Conservation (phyloP, 1,139 yeast species). For the Pichia sp. region DNA sequence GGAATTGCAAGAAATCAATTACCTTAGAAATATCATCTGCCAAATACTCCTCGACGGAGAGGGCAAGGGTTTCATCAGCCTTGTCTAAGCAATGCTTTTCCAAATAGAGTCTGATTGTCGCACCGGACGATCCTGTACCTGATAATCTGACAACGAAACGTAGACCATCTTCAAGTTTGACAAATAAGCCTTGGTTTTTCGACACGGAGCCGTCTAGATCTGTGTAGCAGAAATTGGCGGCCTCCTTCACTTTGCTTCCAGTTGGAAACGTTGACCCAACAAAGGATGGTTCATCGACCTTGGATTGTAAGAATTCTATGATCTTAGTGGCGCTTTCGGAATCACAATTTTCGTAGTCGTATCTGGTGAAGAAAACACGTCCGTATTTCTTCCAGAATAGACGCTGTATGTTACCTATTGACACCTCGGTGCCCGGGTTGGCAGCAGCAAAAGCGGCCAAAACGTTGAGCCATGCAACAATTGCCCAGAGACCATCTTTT, state of each 20-base stretch:
- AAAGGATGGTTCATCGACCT: conserved; percentile 35
- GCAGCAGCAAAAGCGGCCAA: conserved; percentile 71
- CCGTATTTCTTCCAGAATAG: conserved; percentile 93
- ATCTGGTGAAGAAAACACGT: conserved; percentile 95
- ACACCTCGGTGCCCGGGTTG: conserved; percentile 48
- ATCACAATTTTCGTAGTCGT: conserved; percentile 83
- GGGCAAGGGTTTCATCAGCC: conserved; percentile 37
- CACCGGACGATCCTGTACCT: conserved; percentile 98
- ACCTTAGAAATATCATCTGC: conserved; percentile 59
- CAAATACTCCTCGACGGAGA: conserved; percentile 67
- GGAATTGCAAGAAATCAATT: conserved; percentile 63
- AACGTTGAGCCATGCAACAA: conserved; percentile 94
- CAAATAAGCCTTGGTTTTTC: conserved; percentile 83
- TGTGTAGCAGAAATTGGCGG: conserved; percentile 87
- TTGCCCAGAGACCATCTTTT: conserved; percentile 97
- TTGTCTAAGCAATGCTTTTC: conserved; percentile 74
- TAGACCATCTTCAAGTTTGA: conserved; percentile 76
- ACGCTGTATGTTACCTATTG: conserved; percentile 75
- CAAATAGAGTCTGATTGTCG: conserved; percentile 88
- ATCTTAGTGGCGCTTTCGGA: conserved; percentile 72
- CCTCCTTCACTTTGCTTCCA: conserved; percentile 55
- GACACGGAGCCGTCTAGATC: conserved; percentile 94
- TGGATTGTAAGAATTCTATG: conserved; percentile 50
- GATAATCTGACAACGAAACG: conserved; percentile 88
- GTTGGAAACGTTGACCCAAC: conserved; percentile 41